Evolutionary conservation across 148 eudicot genomes (phyloP), one percentile per base, ranked within the genome.

Genomic region (Fagopyrum esculentum): DNA sequence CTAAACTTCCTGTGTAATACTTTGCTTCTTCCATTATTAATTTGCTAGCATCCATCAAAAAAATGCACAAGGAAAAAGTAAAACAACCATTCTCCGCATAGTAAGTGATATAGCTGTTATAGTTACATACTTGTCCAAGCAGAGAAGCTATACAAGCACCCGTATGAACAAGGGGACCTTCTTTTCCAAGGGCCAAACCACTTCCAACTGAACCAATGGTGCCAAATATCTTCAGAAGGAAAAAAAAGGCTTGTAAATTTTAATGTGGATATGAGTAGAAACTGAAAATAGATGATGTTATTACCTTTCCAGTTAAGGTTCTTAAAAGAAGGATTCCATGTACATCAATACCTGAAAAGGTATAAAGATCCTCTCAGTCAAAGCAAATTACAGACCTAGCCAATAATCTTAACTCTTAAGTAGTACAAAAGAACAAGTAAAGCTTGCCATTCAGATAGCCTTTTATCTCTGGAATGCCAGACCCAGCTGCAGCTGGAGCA

Each of bases 91-190:
- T 22, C 26, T 22, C 26, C 26, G 26, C 26, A 22, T 22, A 22
- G 26, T 22, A 22, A 0, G 26, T 22, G 26, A 12, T 72, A 55
- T 59, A 47, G 77, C 10, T 64, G 12, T 60, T 60, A 13, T n/a
- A 22, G 74, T 44, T 40, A 74, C 89, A 79, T 89, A 92, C 98
- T 78, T 95, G 98, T 78, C 98, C 98, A 77, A 95, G 85, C 72
- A 95, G 87, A 64, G 98, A 95, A 82, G 98, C 98, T 90, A 95
- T 95, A 78, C 98, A 95, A 78, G 98, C 98, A 82, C 98, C 98
- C 54, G 85, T 92, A 76, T 95, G 98, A 77, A 95, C 98, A 81
- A 95, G 96, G 47, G 98, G 98, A 7, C 98, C 98, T 87, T 95
- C 98, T 87, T 95, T 95, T 43, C 98, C 98, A 57, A 95, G 97